Evolutionary conservation across 176 grass and related monocot genomes (phyloP).

Genomic region (Rhynchospora breviuscula): DNA sequence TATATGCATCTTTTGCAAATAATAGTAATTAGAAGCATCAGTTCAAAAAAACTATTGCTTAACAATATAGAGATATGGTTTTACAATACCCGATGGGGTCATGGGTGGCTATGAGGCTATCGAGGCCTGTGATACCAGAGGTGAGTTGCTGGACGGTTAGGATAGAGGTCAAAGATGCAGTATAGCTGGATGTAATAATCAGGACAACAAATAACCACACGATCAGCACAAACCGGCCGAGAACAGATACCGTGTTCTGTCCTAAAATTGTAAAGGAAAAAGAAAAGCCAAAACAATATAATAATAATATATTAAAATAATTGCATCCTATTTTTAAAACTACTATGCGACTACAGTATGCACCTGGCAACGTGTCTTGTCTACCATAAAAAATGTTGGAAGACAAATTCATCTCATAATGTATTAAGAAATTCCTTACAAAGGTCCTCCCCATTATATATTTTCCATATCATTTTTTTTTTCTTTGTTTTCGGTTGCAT

Average conservation of each 20-base stretch:
- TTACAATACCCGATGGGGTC: constrained; percentile 23
- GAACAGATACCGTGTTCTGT: constrained; percentile 49
- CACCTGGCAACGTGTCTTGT: neutral
- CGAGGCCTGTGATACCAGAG: constrained; percentile 62
- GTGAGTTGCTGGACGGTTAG: constrained; percentile 82
- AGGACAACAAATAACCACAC: constrained; percentile 88
- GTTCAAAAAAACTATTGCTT: neutral
- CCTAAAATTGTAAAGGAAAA: constrained; percentile 33
- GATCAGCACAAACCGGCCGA: constrained; percentile 70
- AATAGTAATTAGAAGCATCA: neutral
- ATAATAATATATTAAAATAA: neutral
- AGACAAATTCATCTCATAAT: constrained; percentile 15
- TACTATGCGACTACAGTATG: neutral
- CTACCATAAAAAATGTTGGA: constrained; percentile 12
- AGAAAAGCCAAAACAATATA: neutral
- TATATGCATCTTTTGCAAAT: neutral
- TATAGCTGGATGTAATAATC: constrained; percentile 91
- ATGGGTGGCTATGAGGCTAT: constrained; percentile 53
- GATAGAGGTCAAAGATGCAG: constrained; percentile 84
- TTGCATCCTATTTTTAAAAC: neutral
- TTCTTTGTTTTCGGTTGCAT: neutral
- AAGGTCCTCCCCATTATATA: neutral
- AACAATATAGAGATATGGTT: neutral
- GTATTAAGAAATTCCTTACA: neutral
- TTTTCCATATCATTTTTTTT: neutral